Conservation (phyloP, 495 filamentous ascomycete genomes). For the Penicillium argentinense region DNA sequence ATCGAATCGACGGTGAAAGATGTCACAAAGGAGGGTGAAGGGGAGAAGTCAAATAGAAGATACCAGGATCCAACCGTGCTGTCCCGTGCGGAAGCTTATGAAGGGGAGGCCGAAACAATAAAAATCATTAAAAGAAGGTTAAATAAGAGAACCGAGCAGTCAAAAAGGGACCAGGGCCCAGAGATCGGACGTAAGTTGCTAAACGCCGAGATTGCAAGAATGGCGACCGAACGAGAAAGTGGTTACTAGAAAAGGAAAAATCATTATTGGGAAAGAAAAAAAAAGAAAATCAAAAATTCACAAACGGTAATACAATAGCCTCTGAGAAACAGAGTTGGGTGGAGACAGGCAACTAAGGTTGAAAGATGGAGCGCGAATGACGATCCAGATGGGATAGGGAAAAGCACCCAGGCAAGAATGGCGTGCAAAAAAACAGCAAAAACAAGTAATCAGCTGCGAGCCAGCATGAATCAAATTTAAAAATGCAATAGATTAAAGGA, state of each 20-base stretch:
- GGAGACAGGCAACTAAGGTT: constrained; percentile 24
- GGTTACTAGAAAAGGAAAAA: neutral
- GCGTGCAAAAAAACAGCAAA: constrained; percentile 10
- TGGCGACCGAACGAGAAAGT: constrained; percentile 12
- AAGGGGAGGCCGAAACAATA: constrained; percentile 8
- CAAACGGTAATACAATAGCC: constrained; percentile 17
- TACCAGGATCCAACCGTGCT: too few relatives aligned
- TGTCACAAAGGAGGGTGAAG: constrained; percentile 1
- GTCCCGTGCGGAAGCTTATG: constrained; percentile 11
- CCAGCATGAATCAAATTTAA: constrained; percentile 1
- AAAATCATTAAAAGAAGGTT: constrained; percentile 33
- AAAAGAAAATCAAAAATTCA: constrained; percentile 8
- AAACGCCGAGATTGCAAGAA: constrained; percentile 30
- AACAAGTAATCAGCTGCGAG: too few relatives aligned
- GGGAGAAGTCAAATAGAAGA: too few relatives aligned
- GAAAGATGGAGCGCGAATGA: constrained; percentile 20
- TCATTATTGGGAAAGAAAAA: neutral
- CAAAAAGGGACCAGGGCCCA: constrained; percentile 14
- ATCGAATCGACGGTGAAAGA: neutral
- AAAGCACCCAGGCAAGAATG: constrained; percentile 2
- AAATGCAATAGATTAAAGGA: neutral
- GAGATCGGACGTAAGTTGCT: constrained; percentile 28
- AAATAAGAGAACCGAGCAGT: constrained; percentile 30
- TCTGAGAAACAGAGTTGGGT: constrained; percentile 24
- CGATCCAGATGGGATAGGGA: constrained; percentile 16